These are phyloP conservation scores for Immersiella caudata DNA, from an alignment of 495 filamentous ascomycete genomes.

Conservation along the genomic window DNA sequence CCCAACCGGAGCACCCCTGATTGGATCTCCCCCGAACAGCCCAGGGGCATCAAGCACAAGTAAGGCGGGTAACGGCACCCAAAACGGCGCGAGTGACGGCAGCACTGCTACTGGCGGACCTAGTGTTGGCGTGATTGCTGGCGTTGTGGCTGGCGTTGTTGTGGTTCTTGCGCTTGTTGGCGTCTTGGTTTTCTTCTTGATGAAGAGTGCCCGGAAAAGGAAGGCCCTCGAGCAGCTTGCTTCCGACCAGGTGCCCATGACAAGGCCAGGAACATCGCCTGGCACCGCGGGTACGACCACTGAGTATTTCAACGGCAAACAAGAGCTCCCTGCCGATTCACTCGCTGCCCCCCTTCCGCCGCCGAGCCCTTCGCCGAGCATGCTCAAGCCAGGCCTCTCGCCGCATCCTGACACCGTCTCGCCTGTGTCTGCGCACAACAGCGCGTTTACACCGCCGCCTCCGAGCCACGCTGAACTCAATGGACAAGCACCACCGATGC, in stretches of 20 bases:
- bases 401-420: constrained; percentile 39
- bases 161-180: constrained; percentile 39
- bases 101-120: constrained; percentile 19
- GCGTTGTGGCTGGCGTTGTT: constrained; percentile 42
- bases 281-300: neutral
- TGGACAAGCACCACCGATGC: constrained; percentile 25
- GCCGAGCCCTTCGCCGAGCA: constrained; percentile 37
- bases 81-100: constrained; percentile 13
- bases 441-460: constrained; percentile 30
- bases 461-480: constrained; percentile 35
- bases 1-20: constrained; percentile 14
- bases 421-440: constrained; percentile 39
- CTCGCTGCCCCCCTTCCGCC: constrained; percentile 27
- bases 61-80: constrained; percentile 9
- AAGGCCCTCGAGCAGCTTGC: constrained; percentile 10
- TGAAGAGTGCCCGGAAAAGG: constrained; percentile 21
- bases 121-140: constrained; percentile 39
- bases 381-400: constrained; percentile 28
- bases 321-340: constrained; percentile 39
- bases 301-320: constrained; percentile 33
- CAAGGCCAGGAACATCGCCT: constrained; percentile 7
- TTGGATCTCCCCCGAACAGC: neutral
- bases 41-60: constrained; percentile 27
- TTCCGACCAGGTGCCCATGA: constrained; percentile 17
- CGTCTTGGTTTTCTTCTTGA: constrained; percentile 40